Base-by-base conservation (phyloP, 768 basidiomycete genomes). In the Leccinellum rugosiceps region DNA sequence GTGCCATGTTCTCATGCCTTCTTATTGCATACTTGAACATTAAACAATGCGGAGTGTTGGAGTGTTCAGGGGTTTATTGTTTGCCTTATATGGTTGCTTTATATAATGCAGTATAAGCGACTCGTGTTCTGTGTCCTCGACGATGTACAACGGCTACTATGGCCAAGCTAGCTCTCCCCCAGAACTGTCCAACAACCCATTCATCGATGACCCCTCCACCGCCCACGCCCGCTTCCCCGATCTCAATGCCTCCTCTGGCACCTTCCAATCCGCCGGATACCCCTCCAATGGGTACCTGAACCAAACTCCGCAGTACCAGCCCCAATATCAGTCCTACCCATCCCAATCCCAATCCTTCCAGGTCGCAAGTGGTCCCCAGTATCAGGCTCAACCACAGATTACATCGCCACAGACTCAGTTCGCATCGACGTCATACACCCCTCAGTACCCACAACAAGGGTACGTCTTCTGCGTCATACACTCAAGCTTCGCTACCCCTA, bases 141-240 rank as follows among this genome's bases (percentile, higher is more conserved):
- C 51, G 63, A 71, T 72, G 80, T 81, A 80, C 68, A 67, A 73
- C 60, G 73, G 74, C 57, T 74, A 78, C 57, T 74, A 78, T 60
- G 72, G 71, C 15, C 45, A 75, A 30, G 21, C 48, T 23, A 58
- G 32, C 23, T 43, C 64, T 23, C 48, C 53, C 2, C 13, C 45
- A 11, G 74, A 74, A 9, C 66, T 76, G 48, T 75, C 77, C 50
- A 91, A 87, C 66, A 90, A 90, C 63, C 89, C 89, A 0, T 90
- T 91, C 72, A 74, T 84, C 65, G 75, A 78, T 48, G 81, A 82
- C 59, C 77, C 81, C 1, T 60, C 76, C 30, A 74, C 76, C 48
- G 71, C 80, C 31, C 76, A 78, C 26, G 69, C 77, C 21, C 83
- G 89, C 58, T 91, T 79, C 64, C 90, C 90, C 34, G 86, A 87